Evolutionary conservation across 345 rosid genomes (phyloP).

Genomic region (Sonneratia caseolaris): DNA sequence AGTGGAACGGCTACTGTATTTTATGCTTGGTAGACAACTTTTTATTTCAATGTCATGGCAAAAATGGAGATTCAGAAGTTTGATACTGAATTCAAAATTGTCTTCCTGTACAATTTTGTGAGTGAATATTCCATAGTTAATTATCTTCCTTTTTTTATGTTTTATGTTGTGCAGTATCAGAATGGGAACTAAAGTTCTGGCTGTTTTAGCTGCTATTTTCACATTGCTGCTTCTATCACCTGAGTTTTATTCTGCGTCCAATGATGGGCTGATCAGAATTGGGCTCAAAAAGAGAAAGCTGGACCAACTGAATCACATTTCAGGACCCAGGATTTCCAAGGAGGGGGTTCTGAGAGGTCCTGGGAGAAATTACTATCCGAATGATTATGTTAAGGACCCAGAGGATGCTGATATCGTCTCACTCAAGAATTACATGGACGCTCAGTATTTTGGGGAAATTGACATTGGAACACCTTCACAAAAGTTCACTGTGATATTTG

Average conservation of each 20-base stretch:
- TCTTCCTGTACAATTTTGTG: not conserved
- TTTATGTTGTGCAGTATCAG: constrained; percentile 9
- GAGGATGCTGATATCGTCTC: constrained; percentile 45
- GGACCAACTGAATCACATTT: constrained; percentile 42
- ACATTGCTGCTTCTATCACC: constrained; percentile 27
- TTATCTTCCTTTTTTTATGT: not conserved
- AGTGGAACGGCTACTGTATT: not conserved
- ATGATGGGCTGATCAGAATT: constrained; percentile 58
- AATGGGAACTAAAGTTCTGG: constrained; percentile 27
- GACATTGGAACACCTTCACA: constrained; percentile 79
- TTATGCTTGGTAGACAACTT: not conserved
- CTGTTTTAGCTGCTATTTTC: constrained; percentile 19
- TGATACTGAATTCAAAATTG: not conserved
- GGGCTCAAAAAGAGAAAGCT: constrained; percentile 67
- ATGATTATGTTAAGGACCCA: constrained; percentile 24
- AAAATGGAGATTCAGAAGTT: not conserved
- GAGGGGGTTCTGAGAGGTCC: constrained; percentile 24
- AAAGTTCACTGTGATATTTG: constrained; percentile 82
- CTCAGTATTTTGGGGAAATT: constrained; percentile 87
- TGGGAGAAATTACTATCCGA: constrained; percentile 25
- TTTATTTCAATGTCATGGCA: not conserved
- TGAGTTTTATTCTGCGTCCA: constrained; percentile 23
- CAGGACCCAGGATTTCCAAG: constrained; percentile 38
- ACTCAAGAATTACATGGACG: constrained; percentile 74
- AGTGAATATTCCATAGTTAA: not conserved